phyloP scores from a whole-genome alignment of 371 early-diverging fungal genomes.

The Fennellomyces sp. region DNA sequence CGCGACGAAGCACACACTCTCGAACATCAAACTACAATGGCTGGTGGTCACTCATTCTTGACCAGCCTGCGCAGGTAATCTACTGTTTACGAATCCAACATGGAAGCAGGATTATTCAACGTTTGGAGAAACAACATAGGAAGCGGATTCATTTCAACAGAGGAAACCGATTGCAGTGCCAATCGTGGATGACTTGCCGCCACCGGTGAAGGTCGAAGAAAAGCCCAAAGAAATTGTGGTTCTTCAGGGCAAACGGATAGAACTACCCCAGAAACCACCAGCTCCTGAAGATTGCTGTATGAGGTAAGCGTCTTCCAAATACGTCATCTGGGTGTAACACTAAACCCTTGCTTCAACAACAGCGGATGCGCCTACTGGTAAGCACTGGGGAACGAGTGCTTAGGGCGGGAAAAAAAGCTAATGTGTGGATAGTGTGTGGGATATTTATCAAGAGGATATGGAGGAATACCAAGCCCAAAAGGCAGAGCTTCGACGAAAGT shows the following conservation, averaged over 20 bases:
- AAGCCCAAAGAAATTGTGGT: slow-evolving; percentile 11
- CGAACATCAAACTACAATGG: slow-evolving; percentile 30
- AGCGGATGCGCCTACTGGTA: slow-evolving; percentile 54
- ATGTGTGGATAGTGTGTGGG: slow-evolving; percentile 38
- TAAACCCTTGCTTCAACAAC: too few species aligned
- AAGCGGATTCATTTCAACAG: background rate
- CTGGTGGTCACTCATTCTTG: slow-evolving; percentile 37
- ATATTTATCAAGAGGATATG: slow-evolving; percentile 49
- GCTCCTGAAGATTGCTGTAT: slow-evolving; percentile 49
- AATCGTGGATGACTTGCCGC: background rate
- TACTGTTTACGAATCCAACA: background rate
- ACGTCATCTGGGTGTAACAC: background rate
- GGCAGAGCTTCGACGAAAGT: slow-evolving; percentile 21
- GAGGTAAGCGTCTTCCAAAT: slow-evolving; percentile 43
- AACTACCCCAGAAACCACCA: slow-evolving; percentile 33
- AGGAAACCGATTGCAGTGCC: slow-evolving; percentile 5
- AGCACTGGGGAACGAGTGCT: too few species aligned
- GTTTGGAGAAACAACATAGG: too few species aligned
- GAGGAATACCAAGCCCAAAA: slow-evolving; percentile 35
- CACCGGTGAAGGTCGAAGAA: background rate
- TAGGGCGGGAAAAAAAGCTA: background rate
- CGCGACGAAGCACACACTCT: background rate
- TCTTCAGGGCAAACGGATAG: slow-evolving; percentile 26
- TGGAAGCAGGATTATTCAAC: too few species aligned
- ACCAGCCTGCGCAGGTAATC: slow-evolving; percentile 20